Base-by-base conservation (phyloP, 345 rosid species). In the Durio zibethinus region DNA sequence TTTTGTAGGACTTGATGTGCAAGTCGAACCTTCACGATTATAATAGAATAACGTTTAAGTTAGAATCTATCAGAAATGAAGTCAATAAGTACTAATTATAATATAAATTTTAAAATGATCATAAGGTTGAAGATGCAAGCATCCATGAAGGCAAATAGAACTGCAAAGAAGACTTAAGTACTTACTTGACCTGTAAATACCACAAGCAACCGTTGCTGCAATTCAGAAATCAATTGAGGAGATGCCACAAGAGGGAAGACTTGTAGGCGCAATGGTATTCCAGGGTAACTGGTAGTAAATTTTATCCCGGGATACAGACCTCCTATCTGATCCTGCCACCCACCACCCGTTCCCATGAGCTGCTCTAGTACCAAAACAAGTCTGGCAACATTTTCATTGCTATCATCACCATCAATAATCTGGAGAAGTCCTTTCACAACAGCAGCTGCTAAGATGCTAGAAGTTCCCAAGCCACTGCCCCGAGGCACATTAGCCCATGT, bases 321-420 rank as follows among this genome's bases (percentile, higher is more conserved):
- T 77, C 99, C 97, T 20, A 91, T 91, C 84, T 96, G 98, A 84
- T 96, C 98, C 87, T 96, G 99, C 99, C 99, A 93, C 77, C 99
- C 97, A 77, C 99, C 98, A 72, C 99, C 99, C 31, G 99, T 93
- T 38, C 99, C 98, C 99, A 96, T 96, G 77, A 96, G 89, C 83
- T 93, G 98, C 87, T 96, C 98, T 72, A 96, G 79, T 50, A 92
- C 93, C 87, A 93, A 87, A 59, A 92, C 98, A 14, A 96, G 97
- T 74, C 97, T 87, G 3, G 99, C 97, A 9, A 92, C 90, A 61
- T 93, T 96, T 81, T 92, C 97, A 53, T 89, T 89, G 80, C 90
- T 91, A 66, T 87, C 90, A 80, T 96, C 97, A 75, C 97, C 92
- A 75, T 87, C 72, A 11, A 83, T 82, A 78, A 96, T 90, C 85